A percentile compares a stretch with the other conserved stretches of the same genome.
Conservation (phyloP, 2,329 filamentous ascomycete genomes). For the Ramularia collo-cygni region DNA sequence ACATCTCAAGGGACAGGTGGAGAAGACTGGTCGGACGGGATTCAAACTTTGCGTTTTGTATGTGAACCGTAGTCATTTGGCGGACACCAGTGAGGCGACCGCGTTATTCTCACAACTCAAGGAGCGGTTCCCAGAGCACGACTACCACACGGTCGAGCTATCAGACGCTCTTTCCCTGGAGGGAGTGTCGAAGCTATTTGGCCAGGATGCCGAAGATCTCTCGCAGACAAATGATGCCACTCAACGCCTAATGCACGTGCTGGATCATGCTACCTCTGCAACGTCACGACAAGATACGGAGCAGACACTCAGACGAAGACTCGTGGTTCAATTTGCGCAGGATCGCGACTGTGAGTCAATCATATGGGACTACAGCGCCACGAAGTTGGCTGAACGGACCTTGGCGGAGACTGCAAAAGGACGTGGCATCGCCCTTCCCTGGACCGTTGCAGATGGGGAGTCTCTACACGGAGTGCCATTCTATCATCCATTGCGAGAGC, state of each 20-base stretch:
- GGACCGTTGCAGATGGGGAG: slow-evolving; percentile 70
- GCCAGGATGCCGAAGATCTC: not conserved
- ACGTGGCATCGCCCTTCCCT: slow-evolving; percentile 74
- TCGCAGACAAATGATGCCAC: too few relatives aligned
- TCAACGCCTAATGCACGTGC: slow-evolving; percentile 4
- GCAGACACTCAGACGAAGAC: slow-evolving; percentile 61
- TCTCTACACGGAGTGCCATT: slow-evolving; percentile 53
- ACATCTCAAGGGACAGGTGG: slow-evolving; percentile 59
- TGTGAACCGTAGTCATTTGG: slow-evolving; percentile 23
- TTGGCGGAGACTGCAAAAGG: slow-evolving; percentile 87
- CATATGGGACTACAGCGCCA: slow-evolving; percentile 80
- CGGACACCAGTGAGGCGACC: slow-evolving; percentile 27
- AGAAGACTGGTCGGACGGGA: slow-evolving; percentile 56
- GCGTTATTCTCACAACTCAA: slow-evolving; percentile 42
- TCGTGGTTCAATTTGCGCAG: slow-evolving; percentile 62
- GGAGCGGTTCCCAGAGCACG: slow-evolving; percentile 57
- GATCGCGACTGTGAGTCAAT: slow-evolving; percentile 59
- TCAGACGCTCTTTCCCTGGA: slow-evolving; percentile 11
- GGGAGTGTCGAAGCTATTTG: slow-evolving; percentile 9
- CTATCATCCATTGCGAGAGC: slow-evolving; percentile 76
- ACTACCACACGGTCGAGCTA: slow-evolving; percentile 12
- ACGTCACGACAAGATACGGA: slow-evolving; percentile 71
- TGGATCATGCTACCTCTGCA: slow-evolving; percentile 38
- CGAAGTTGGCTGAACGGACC: slow-evolving; percentile 75
- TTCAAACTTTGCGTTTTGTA: slow-evolving; percentile 58